Evolutionary conservation across 2,329 filamentous ascomycete genomes (phyloP).

Genomic region (Chaetomiaceae sp.): DNA sequence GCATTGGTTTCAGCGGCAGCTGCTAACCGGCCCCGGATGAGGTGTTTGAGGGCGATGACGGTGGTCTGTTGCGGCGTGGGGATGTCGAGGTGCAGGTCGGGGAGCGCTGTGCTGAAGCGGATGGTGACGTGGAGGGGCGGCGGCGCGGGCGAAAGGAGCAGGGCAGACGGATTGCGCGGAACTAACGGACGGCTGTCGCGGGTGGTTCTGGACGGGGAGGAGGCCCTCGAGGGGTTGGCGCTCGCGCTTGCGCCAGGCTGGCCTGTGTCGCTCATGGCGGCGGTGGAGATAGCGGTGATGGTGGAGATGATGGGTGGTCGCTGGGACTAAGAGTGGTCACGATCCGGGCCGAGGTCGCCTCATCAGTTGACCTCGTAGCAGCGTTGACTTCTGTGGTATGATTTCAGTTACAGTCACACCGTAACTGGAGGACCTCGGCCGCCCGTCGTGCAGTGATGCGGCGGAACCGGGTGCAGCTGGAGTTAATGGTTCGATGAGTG

Average conservation of each 20-base stretch:
- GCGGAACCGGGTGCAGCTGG: neutral
- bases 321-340: no score
- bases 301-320: neutral
- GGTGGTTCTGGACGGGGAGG: constrained; percentile 5
- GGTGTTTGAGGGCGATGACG: constrained; percentile 71
- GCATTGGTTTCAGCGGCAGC: constrained; percentile 20
- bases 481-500: no score
- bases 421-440: no score
- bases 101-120: constrained; percentile 80
- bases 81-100: constrained; percentile 77
- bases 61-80: constrained; percentile 61
- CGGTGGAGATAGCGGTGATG: neutral
- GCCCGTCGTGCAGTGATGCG: no score
- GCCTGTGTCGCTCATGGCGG: constrained; percentile 10
- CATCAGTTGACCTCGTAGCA: no score
- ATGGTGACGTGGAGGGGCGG: constrained; percentile 68
- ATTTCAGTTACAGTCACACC: no score
- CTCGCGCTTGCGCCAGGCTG: neutral
- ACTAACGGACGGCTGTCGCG: constrained; percentile 7
- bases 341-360: no score
- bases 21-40: constrained; percentile 68
- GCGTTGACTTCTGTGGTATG: no score
- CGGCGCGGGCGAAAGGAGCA: constrained; percentile 16
- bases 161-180: constrained; percentile 13
- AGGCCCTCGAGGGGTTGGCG: constrained; percentile 12